Conservation (phyloP, 805 yeast genomes). For the Helenozyma baotianmanensis region DNA sequence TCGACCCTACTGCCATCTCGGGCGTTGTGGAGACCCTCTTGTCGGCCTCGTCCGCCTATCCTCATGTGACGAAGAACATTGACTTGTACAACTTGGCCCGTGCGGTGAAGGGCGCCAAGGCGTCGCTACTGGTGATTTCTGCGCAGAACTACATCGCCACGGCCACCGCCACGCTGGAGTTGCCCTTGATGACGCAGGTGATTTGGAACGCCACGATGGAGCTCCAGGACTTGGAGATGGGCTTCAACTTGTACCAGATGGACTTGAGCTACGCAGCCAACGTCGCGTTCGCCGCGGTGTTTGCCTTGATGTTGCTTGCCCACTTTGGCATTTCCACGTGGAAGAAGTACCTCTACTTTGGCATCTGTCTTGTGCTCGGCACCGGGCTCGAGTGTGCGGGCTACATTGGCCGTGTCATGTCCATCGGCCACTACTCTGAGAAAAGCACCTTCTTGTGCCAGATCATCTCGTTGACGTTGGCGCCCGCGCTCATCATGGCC, state of each 20-base stretch:
- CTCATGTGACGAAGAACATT: slow-evolving; percentile 11
- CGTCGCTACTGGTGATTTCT: slow-evolving; percentile 17
- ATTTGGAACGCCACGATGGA: slow-evolving; percentile 19
- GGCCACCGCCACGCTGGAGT: slow-evolving; percentile 17
- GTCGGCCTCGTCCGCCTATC: slow-evolving; percentile 13
- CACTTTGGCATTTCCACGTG: slow-evolving; percentile 30
- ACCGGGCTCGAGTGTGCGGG: slow-evolving; percentile 61
- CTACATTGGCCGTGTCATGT: slow-evolving; percentile 54
- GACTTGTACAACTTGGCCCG: slow-evolving; percentile 15
- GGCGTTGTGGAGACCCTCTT: slow-evolving; percentile 10
- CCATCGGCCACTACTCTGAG: slow-evolving; percentile 25
- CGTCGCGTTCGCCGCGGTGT: slow-evolving; percentile 11
- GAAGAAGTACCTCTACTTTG: slow-evolving; percentile 63
- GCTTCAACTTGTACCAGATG: slow-evolving; percentile 17
- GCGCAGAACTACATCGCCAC: slow-evolving; percentile 20
- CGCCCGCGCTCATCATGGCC: slow-evolving; percentile 82
- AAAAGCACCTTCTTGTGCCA: slow-evolving; percentile 53
- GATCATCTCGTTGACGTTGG: slow-evolving; percentile 64
- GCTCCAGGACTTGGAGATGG: slow-evolving; percentile 17
- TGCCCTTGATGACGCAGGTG: slow-evolving; percentile 16
- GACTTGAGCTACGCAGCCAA: slow-evolving; percentile 10
- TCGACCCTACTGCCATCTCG: slow-evolving; percentile 12
- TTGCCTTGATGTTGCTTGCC: slow-evolving; percentile 10
- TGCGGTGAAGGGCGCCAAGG: slow-evolving; percentile 17
- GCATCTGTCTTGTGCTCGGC: slow-evolving; percentile 52